Conservation (phyloP, 1,284 basidiomycete species). For the Ganoderma meredithae region DNA sequence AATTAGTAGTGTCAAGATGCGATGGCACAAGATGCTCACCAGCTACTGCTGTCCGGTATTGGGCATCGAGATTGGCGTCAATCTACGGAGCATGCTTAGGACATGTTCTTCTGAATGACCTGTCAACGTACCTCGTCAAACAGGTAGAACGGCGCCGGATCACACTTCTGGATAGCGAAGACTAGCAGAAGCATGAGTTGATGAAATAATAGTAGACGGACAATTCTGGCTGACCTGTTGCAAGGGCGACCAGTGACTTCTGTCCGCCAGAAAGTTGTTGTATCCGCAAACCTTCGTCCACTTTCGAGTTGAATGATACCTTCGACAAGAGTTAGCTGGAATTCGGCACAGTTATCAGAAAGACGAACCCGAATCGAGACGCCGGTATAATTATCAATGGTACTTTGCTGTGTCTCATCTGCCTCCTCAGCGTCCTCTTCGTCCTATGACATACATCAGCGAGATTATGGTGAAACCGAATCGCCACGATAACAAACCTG, state of each 20-base stretch:
- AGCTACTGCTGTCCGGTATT: conserved; percentile 97
- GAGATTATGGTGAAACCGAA: not conserved
- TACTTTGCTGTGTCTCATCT: conserved; percentile 75
- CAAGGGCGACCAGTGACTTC: conserved; percentile 96
- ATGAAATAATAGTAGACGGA: not conserved
- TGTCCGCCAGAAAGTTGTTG: conserved; percentile 98
- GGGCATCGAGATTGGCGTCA: conserved; percentile 97
- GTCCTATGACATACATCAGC: conserved; percentile 49
- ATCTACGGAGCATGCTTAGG: conserved; percentile 58
- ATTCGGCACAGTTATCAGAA: not conserved
- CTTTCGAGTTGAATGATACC: conserved; percentile 99
- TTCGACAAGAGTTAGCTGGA: conserved; percentile 39
- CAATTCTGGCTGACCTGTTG: conserved; percentile 67
- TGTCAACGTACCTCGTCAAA: conserved; percentile 84
- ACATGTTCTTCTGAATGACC: not conserved
- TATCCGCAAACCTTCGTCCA: conserved; percentile 94
- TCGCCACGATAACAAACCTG: conserved; percentile 57
- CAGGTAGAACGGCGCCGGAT: conserved; percentile 99
- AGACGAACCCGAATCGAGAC: conserved; percentile 82
- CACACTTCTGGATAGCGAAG: conserved; percentile 99
- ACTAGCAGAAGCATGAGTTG: conserved; percentile 55
- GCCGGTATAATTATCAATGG: conserved; percentile 95
- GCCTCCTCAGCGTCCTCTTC: conserved; percentile 72
- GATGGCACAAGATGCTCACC: conserved; percentile 55
- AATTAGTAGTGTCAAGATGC: not conserved